A percentile compares a stretch with the other conserved stretches of the same genome.
These are phyloP conservation scores for Gliomastix tumulicola DNA, from an alignment of 2,329 filamentous ascomycete species.

Conservation along the genomic window DNA sequence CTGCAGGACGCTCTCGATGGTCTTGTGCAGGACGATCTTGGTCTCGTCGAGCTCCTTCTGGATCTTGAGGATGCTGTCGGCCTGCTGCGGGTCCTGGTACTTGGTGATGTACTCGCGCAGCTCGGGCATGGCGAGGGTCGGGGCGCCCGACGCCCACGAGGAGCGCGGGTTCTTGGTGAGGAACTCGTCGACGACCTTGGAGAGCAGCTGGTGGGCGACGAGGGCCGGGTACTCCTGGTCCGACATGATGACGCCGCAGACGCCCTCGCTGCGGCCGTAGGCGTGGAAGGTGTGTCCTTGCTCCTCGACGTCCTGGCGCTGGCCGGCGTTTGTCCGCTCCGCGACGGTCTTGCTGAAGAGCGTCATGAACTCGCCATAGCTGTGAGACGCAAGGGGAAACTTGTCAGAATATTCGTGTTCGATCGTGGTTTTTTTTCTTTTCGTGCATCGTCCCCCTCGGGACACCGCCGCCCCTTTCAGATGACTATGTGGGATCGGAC, in stretches of 20 bases:
- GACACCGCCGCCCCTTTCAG: no score
- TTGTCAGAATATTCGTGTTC: not conserved
- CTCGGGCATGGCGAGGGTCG: conserved; percentile 57
- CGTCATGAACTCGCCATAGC: conserved; percentile 64
- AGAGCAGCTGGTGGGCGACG: conserved; percentile 79
- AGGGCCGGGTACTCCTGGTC: conserved; percentile 69
- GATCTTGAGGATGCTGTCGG: conserved; percentile 91
- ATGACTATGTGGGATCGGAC: not conserved
- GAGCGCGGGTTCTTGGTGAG: conserved; percentile 66
- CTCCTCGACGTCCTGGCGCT: conserved; percentile 80
- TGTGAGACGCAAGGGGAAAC: conserved; percentile 7
- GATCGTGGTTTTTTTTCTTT: no score
- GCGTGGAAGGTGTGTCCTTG: conserved; percentile 75
- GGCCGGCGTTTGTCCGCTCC: conserved; percentile 72
- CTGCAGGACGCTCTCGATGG: conserved; percentile 80
- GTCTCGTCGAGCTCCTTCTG: conserved; percentile 96
- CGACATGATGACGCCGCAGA: conserved; percentile 71
- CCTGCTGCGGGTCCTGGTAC: conserved; percentile 83
- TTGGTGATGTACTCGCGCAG: conserved; percentile 67
- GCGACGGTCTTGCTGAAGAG: conserved; percentile 84
- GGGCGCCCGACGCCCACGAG: conserved; percentile 52
- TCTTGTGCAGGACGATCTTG: conserved; percentile 95
- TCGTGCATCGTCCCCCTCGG: no score
- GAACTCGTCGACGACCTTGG: conserved; percentile 85
- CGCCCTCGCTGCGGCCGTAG: conserved; percentile 67